Conservation (phyloP, 2,329 filamentous ascomycete species). For the Dendryphion nanum region DNA sequence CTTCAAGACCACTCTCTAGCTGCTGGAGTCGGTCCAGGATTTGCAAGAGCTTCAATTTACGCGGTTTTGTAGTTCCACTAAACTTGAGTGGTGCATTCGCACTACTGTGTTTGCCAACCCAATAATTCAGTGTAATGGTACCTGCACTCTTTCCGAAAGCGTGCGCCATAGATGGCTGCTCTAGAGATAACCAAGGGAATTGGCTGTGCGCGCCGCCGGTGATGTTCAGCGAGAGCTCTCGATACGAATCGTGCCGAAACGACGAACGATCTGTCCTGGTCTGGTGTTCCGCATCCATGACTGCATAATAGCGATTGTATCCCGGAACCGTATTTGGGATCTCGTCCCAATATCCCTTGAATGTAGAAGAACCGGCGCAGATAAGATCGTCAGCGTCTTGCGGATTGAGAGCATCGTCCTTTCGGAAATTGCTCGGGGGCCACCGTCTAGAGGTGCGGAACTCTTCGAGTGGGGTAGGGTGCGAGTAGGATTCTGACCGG, state of each 20-base stretch:
- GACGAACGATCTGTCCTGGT: slow-evolving; percentile 38
- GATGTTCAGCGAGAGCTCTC: slow-evolving; percentile 39
- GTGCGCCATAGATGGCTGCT: slow-evolving; percentile 71
- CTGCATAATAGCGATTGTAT: slow-evolving; percentile 41
- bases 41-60: slow-evolving; percentile 57
- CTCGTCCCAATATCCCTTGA: slow-evolving; percentile 40
- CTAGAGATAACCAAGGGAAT: slow-evolving; percentile 67
- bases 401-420: slow-evolving; percentile 29
- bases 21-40: slow-evolving; percentile 45
- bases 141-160: slow-evolving; percentile 65
- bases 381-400: slow-evolving; percentile 39
- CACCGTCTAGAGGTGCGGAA: slow-evolving; percentile 36
- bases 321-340: slow-evolving; percentile 37
- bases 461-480: slow-evolving; percentile 38
- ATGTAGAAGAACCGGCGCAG: slow-evolving; percentile 38
- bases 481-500: slow-evolving; percentile 36
- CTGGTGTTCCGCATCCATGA: slow-evolving; percentile 39
- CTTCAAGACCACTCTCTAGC: slow-evolving; percentile 43
- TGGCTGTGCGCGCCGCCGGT: slow-evolving; percentile 33
- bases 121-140: slow-evolving; percentile 70
- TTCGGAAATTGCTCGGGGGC: slow-evolving; percentile 40
- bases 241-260: slow-evolving; percentile 35
- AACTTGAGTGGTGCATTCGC: slow-evolving; percentile 58
- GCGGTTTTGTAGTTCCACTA: slow-evolving; percentile 59
- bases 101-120: slow-evolving; percentile 60